These are phyloP conservation scores for Trichoderma parareesei DNA, from an alignment of 495 filamentous ascomycete species.

Conservation along the genomic window DNA sequence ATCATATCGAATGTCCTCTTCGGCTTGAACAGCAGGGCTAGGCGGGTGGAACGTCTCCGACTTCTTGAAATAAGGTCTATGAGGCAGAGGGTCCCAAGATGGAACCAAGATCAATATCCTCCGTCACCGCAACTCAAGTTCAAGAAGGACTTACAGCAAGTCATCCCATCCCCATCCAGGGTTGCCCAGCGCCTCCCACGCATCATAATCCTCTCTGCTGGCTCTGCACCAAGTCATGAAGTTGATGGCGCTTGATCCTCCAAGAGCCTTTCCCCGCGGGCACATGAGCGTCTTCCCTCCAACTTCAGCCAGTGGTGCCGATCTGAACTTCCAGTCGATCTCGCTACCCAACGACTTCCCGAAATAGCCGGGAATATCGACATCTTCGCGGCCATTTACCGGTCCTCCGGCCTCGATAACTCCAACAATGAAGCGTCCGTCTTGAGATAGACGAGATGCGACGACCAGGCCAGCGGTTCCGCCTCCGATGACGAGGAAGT, in stretches of 20 bases:
- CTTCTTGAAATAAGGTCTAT: constrained; percentile 1
- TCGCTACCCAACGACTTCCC: neutral
- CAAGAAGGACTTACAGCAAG: constrained; percentile 16
- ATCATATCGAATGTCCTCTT: neutral
- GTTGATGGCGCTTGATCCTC: constrained; percentile 14
- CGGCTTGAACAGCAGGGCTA: neutral
- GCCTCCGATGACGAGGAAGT: constrained; percentile 53
- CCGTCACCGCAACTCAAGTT: no score
- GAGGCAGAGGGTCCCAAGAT: neutral
- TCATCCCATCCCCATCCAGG: constrained; percentile 22
- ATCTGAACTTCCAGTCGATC: neutral
- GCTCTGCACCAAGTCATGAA: constrained; percentile 32
- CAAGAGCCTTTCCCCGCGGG: constrained; percentile 11
- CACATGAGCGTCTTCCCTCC: neutral
- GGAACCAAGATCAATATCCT: no score
- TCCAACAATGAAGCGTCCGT: neutral
- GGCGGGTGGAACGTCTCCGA: neutral
- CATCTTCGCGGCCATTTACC: neutral
- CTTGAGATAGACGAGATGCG: constrained; percentile 42
- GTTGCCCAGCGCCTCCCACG: constrained; percentile 49
- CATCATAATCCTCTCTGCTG: constrained; percentile 38
- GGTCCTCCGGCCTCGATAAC: neutral
- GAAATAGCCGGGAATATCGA: neutral
- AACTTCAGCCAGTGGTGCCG: neutral
- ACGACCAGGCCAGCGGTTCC: constrained; percentile 52